A percentile compares a stretch with the other conserved stretches of the same genome.
Evolutionary conservation across 495 filamentous ascomycete species (phyloP).

Genomic region (Neurospora sp.): DNA sequence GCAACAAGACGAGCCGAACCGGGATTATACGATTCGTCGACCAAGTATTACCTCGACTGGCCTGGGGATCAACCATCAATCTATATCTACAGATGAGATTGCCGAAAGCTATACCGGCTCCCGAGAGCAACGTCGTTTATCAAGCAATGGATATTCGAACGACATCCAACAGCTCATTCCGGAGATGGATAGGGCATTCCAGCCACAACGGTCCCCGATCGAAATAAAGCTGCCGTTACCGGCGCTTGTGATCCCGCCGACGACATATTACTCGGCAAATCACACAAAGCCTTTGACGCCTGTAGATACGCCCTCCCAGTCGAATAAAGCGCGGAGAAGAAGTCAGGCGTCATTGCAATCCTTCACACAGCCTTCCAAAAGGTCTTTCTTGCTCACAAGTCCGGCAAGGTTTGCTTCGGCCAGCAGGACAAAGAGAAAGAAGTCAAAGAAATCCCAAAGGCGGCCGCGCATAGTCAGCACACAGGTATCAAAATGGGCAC

Average conservation of each 20-base stretch:
- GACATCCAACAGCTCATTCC: constrained; percentile 34
- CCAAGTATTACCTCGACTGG: neutral
- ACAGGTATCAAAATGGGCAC: constrained; percentile 32
- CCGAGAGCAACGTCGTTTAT: neutral
- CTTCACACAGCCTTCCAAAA: constrained; percentile 12
- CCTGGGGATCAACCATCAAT: neutral
- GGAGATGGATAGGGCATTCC: constrained; percentile 36
- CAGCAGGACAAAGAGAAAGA: constrained; percentile 28
- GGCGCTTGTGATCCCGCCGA: constrained; percentile 1
- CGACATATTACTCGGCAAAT: neutral
- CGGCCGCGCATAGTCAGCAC: constrained; percentile 18
- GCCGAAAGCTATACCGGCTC: neutral
- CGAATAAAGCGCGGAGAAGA: neutral
- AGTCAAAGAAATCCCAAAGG: constrained; percentile 28
- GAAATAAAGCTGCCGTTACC: constrained; percentile 19
- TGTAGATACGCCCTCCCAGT: neutral
- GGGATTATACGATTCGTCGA: neutral
- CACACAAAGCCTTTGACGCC: neutral
- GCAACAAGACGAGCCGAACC: constrained; percentile 5
- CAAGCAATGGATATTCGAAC: constrained; percentile 10
- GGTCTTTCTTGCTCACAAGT: constrained; percentile 9
- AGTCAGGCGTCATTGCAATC: constrained; percentile 12
- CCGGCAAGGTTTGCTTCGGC: constrained; percentile 15
- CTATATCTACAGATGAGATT: neutral
- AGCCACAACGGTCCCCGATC: constrained; percentile 22